Conservation (phyloP, 225 moss, liverwort and hornwort genomes). For the Pseudoscleropodium purum region DNA sequence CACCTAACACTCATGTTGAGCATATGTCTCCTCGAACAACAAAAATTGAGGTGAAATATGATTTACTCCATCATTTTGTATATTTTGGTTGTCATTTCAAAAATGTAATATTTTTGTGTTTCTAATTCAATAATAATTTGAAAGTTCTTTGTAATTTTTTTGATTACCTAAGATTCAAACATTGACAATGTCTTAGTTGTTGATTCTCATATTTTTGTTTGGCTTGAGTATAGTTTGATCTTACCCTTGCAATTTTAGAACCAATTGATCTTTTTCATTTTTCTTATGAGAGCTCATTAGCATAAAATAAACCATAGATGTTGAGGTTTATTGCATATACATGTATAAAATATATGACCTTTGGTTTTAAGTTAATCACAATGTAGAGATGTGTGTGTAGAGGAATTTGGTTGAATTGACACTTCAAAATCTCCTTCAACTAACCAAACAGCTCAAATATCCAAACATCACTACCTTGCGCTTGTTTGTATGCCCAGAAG, state of each 20-base stretch:
- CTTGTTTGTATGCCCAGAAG: slow-evolving; percentile 9
- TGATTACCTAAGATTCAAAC: neutral
- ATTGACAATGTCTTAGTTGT: neutral
- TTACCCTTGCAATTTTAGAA: neutral
- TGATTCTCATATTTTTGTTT: accelerated
- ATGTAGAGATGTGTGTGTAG: neutral
- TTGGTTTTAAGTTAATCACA: neutral
- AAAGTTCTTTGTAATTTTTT: neutral
- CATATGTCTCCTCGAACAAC: neutral
- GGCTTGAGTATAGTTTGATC: neutral
- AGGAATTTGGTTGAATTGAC: slow-evolving; percentile 4
- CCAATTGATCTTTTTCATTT: neutral
- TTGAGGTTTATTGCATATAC: neutral
- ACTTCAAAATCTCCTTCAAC: slow-evolving; percentile 7
- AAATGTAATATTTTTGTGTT: neutral
- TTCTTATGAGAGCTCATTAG: neutral
- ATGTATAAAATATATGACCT: neutral
- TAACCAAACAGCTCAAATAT: slow-evolving; percentile 27
- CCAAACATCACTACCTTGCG: slow-evolving; percentile 26
- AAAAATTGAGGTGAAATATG: neutral
- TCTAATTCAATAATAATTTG: neutral
- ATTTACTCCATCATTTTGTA: neutral
- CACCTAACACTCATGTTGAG: neutral
- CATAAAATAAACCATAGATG: neutral
- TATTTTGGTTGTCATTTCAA: neutral